Evolutionary conservation across 2,329 filamentous ascomycete species (phyloP).

Genomic region (Rhinocladiella mackenziei): DNA sequence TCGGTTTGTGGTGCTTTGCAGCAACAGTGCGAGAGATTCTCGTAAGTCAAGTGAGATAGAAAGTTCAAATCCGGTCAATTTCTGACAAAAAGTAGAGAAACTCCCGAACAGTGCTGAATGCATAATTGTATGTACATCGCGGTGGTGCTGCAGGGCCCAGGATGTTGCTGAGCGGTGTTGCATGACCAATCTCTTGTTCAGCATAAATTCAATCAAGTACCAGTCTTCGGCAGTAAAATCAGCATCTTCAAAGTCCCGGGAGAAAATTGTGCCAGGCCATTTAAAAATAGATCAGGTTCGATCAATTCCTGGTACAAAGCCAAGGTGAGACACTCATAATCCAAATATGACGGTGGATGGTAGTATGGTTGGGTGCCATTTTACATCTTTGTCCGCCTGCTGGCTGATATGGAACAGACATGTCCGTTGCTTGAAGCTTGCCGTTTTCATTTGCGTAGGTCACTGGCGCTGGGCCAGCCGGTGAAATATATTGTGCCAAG

Average conservation of each 20-base stretch:
- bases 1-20: constrained; percentile 71
- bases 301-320: constrained; percentile 81
- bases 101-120: constrained; percentile 66
- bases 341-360: constrained; percentile 72
- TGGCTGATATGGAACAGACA: constrained; percentile 70
- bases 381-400: constrained; percentile 69
- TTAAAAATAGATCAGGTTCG: constrained; percentile 77
- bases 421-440: constrained; percentile 55
- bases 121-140: constrained; percentile 80
- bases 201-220: constrained; percentile 70
- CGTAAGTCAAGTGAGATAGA: constrained; percentile 71
- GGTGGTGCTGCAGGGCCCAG: constrained; percentile 63
- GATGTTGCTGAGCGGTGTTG: constrained; percentile 69
- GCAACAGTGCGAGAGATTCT: constrained; percentile 66
- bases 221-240: constrained; percentile 67
- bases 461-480: constrained; percentile 55
- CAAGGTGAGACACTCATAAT: constrained; percentile 72
- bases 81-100: constrained; percentile 79
- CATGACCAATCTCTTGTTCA: constrained; percentile 72
- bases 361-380: constrained; percentile 58
- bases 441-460: constrained; percentile 70
- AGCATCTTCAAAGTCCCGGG: constrained; percentile 63
- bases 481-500: constrained; percentile 55
- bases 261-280: constrained; percentile 66
- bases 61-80: constrained; percentile 81